Percentiles rank a stretch among this genome's conserved stretches.
Evolutionary conservation across 148 eudicot species (phyloP).

Genomic region (Rhododendron mucronatum): DNA sequence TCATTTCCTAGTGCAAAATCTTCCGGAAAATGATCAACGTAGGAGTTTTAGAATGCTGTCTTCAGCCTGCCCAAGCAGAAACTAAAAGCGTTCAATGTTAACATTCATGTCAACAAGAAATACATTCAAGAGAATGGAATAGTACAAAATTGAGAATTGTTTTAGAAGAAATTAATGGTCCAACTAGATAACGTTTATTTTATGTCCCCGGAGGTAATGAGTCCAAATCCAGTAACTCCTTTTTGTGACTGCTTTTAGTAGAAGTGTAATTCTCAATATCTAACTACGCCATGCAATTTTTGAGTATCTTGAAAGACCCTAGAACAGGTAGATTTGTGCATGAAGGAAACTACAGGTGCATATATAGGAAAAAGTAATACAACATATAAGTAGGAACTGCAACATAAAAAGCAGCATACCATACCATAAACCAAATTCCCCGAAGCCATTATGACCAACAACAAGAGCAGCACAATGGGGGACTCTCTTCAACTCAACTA

Average conservation of each 20-base stretch:
- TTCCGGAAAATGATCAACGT: background rate
- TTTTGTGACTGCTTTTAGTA: background rate
- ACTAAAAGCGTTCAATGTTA: background rate
- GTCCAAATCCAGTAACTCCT: background rate
- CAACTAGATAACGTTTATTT: background rate
- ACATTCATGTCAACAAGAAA: background rate
- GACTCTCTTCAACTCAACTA: conserved; percentile 72
- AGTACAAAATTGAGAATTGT: background rate
- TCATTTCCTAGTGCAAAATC: background rate
- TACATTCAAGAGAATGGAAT: background rate
- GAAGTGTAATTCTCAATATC: background rate
- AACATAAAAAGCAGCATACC: conserved; percentile 39
- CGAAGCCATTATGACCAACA: conserved; percentile 87
- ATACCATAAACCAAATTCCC: conserved; percentile 87
- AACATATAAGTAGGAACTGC: background rate
- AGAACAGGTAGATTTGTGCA: background rate
- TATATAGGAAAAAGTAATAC: background rate
- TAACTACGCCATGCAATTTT: background rate
- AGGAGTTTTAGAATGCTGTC: background rate
- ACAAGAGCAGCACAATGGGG: conserved; percentile 53
- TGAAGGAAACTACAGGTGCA: background rate
- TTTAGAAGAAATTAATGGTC: background rate
- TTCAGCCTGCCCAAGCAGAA: conserved; percentile 1
- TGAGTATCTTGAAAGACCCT: background rate
- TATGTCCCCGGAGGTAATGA: background rate